These are phyloP conservation scores for Cyclotella sp. DNA, from an alignment of 108 stramenopile genomes.

Conservation along the genomic window DNA sequence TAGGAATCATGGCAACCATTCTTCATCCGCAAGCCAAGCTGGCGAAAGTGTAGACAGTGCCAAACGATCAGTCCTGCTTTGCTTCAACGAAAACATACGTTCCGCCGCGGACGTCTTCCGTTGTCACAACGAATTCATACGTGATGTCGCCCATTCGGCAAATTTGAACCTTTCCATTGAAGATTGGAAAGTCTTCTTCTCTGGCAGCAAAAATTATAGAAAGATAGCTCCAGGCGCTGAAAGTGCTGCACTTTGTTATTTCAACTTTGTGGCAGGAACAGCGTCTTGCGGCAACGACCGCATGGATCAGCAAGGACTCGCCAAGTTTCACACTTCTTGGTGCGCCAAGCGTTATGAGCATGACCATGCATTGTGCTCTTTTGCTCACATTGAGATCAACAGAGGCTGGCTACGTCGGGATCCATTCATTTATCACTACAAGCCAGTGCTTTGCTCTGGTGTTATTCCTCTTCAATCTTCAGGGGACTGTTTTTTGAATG, in stretches of 20 bases:
- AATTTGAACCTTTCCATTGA: conserved; percentile 74
- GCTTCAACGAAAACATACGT: conserved; percentile 91
- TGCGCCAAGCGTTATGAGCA: conserved; percentile 91
- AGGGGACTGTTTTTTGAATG: conserved; percentile 46
- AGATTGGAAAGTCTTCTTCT: conserved; percentile 85
- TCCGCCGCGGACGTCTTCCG: conserved; percentile 87
- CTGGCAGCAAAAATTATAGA: conserved; percentile 42
- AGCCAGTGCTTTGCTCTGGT: conserved; percentile 66
- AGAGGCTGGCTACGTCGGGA: conserved; percentile 88
- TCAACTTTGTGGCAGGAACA: conserved; percentile 16
- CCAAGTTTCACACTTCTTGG: conserved; percentile 83
- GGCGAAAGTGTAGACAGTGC: conserved; percentile 51
- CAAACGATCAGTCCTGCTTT: conserved; percentile 85
- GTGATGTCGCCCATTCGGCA: conserved; percentile 82
- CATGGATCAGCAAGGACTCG: conserved; percentile 69
- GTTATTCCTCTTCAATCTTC: conserved; percentile 46
- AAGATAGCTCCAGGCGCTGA: conserved; percentile 20
- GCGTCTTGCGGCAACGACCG: conserved; percentile 25
- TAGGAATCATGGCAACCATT: conserved; percentile 33
- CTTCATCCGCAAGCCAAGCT: conserved; percentile 32
- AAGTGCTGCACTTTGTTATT: conserved; percentile 30
- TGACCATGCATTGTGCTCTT: conserved; percentile 80
- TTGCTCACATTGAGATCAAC: conserved; percentile 83
- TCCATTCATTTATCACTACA: conserved; percentile 61
- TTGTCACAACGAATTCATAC: conserved; percentile 91